These are phyloP conservation scores for Straminergon stramineum DNA, from an alignment of 225 moss, liverwort and hornwort genomes.

Conservation along the genomic window DNA sequence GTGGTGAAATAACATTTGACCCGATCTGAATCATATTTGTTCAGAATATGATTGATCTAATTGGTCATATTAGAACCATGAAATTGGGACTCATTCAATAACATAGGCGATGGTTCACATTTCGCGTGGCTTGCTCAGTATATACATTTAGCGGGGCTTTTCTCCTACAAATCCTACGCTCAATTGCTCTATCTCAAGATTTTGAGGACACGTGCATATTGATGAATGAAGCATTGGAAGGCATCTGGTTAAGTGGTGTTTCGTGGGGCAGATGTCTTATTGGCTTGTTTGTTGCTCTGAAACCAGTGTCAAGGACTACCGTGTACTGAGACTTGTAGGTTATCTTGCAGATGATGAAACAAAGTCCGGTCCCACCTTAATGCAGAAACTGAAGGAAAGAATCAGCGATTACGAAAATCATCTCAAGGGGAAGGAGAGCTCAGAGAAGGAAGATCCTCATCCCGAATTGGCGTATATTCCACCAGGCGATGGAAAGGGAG, in stretches of 20 bases:
- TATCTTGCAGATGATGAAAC: slow-evolving; percentile 17
- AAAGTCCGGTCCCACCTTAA: slow-evolving; percentile 6
- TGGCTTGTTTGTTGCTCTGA: neutral
- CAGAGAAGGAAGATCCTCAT: slow-evolving; percentile 34
- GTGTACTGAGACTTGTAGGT: neutral
- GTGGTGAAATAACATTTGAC: neutral
- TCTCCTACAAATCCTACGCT: neutral
- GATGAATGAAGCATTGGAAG: neutral
- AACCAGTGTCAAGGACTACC: neutral
- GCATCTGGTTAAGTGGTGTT: neutral
- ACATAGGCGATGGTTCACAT: neutral
- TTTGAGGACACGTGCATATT: neutral
- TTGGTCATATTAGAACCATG: neutral
- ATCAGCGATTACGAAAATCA: slow-evolving; percentile 11
- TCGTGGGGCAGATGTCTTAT: neutral
- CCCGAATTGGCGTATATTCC: slow-evolving; percentile 33
- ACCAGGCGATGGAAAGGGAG: slow-evolving; percentile 16
- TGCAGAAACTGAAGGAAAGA: slow-evolving; percentile 32
- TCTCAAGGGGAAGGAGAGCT: slow-evolving; percentile 34
- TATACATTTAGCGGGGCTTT: neutral
- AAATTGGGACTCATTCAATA: neutral
- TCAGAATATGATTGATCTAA: no score
- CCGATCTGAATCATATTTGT: neutral
- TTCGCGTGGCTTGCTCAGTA: neutral
- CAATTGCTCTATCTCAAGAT: neutral